Evolutionary conservation across 177 flowering plant species (phyloP), one percentile per base, ranked within the genome.

Genomic region (Vitis hybrid): DNA sequence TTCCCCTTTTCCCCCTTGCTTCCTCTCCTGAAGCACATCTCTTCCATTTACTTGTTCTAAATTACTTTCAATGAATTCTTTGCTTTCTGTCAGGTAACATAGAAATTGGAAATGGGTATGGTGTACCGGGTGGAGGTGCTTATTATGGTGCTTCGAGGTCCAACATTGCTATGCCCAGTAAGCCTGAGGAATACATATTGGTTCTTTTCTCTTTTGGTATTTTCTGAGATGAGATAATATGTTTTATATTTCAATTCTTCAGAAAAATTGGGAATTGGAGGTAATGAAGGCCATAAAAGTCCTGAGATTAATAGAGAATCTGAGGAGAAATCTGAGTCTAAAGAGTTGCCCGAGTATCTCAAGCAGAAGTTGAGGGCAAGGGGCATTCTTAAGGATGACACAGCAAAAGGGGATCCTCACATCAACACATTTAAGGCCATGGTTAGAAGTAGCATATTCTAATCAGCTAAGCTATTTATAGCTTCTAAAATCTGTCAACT

Each of bases 101-200:
- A 14, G 99, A 95, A 68, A 93, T 93, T 72, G 99, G 99, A 72
- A 95, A 95, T 78, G 99, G 99, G 5, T 95, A 95, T 79, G 99
- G 99, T 72, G 94, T 93, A 45, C 99, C 99, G 3, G 98, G 99
- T 76, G 99, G 99, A 71, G 92, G 90, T 80, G 97, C 93, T 79
- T 85, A 85, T 65, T 78, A 78, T 78, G 81, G 81, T 80, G 81
- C 82, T 66, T 61, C 82, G 21, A 73, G 65, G 71, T 76, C 84
- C 57, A 68, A 81, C 67, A 60, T 51, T 75, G 55, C 65, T 62
- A 39, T 70, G 10, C 53, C 83, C 26, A 51, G 87, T 85, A 81
- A 76, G 75, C 31, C 65, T 60, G 56, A 53, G 52, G 52, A 66
- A 12, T 31, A 7, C 19, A 14, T 18, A 29, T 66, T 45, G 14